Evolutionary conservation across 2,329 filamentous ascomycete species (phyloP), one percentile per base, ranked within the genome.

Genomic region (Drechslera avenae): DNA sequence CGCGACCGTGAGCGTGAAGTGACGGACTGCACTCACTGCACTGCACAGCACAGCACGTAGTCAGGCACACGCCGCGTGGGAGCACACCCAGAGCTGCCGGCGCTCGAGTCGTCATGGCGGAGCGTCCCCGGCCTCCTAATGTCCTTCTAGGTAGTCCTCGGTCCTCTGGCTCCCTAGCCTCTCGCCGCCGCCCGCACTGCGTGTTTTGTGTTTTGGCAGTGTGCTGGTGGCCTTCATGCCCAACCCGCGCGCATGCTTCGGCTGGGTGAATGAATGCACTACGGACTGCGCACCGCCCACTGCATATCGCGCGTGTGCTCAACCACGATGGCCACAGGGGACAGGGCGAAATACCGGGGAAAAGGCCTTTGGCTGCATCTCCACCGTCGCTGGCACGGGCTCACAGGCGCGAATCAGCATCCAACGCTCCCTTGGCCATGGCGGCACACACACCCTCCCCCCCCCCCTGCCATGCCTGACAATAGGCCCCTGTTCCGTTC

Each of bases 351-450:
- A 35, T 52, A 56, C 60, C 58, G 58, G 58, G 53, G 54, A 48
- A 26, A 54, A 47, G 41, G 12, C 40, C 48, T 54, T 39, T 54
- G 57, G 58, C 47, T 48, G 46, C 56, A 50, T 47, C 51, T 30
- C 55, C 52, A 59, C 62, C 26, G 5, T 4, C 9, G 9, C 26
- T 28, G 26, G 26, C 26, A 28, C 26, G 26, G 26, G 26, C 26
- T 13, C 26, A 28, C 26, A 12, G 9, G 26, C 26, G 26, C 26
- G 26, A 28, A 28, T 28, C 26, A 28, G 26, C 7, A 28, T 10
- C 60, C 66, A 62, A 62, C 58, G 59, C 59, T 63, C 60, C 42
- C 37, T 39, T 46, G 39, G 43, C 57, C 45, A 60, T 63, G 63
- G 50, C 60, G n/a, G 26, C 23, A 10, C 48, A 61, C 53, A n/a